Evolutionary conservation across 129 eudicot species (phyloP).

Genomic region (Pulicaria dysenterica): DNA sequence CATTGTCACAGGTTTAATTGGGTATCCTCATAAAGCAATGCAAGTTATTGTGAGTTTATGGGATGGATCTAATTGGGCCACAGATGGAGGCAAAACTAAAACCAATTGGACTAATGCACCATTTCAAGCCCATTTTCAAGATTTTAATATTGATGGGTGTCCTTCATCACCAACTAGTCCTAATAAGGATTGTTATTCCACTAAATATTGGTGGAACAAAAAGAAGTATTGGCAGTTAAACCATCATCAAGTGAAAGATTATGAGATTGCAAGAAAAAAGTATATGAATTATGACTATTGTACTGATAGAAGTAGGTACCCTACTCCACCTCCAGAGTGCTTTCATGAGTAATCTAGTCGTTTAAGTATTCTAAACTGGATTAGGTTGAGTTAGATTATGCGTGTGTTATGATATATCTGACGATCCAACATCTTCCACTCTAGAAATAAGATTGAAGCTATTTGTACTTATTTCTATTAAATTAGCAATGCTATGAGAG

Average conservation of each 20-base stretch:
- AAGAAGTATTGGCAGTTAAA: constrained; percentile 41
- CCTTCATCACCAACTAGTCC: constrained; percentile 4
- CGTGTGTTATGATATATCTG: not conserved
- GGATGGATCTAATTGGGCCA: constrained; percentile 75
- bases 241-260: constrained; percentile 24
- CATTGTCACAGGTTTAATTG: constrained; percentile 26
- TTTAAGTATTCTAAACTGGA: not conserved
- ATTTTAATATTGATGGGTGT: constrained; percentile 54
- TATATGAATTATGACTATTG: constrained; percentile 82
- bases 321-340: constrained; percentile 64
- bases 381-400: not conserved
- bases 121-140: constrained; percentile 54
- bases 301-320: constrained; percentile 49
- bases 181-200: constrained; percentile 38
- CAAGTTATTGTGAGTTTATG: constrained; percentile 59
- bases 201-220: constrained; percentile 62
- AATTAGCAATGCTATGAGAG: not conserved
- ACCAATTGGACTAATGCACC: constrained; percentile 55
- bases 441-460: constrained; percentile 7
- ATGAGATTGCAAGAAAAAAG: constrained; percentile 34
- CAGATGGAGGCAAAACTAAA: constrained; percentile 58
- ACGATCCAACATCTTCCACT: not conserved
- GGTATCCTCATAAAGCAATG: constrained; percentile 67
- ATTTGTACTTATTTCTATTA: not conserved
- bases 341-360: not conserved